Base-by-base conservation (phyloP, 495 filamentous ascomycete genomes). In the Acidiella bohemica region DNA sequence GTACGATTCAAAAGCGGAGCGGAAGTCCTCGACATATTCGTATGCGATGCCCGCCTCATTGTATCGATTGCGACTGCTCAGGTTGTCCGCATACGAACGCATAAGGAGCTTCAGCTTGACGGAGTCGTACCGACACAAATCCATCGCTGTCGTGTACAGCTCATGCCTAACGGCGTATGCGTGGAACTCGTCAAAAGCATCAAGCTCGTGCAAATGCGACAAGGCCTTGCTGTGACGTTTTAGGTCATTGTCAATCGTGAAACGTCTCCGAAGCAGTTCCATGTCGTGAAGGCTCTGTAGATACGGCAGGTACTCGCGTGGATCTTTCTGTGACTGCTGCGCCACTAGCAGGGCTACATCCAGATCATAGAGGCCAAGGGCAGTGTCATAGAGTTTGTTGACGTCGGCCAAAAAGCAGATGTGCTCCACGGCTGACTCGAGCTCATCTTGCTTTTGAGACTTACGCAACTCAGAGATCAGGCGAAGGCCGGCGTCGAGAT, bases 391-490 rank as follows among this genome's bases (percentile, higher is more conserved):
- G n/a, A 97, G 72, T 37, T 73, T 75, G 54, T 94, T 90, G 14
- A 90, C 78, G 61, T 97, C 90, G 0, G 84, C 82, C 29, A 97
- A 67, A 64, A 95, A 97, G 66, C 85, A 95, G 47, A 96, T 93
- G 49, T 97, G 90, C 54, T 92, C 85, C 26, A 93, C 78, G 1
- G 87, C 85, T 56, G 76, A 74, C 47, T 95, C 83, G 4, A 80
- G 78, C 46, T 85, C 65, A 12, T 76, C 64, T 22, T 78, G 61
- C 8, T 33, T 32, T 18, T 31, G 20, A 17, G 39, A 8, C 12
- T 21, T 26, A 67, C 82, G 73, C 29, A 94, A 63, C 32, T 74
- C 65, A 27, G 81, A 77, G 34, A 93, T 78, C 21, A 93, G 71
- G n/a, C 55, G 54, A 42, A 97, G 61, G 13, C 83, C 90, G 36